phyloP scores from a whole-genome alignment of 345 rosid species.

The Eucalyptus tenuipes region DNA sequence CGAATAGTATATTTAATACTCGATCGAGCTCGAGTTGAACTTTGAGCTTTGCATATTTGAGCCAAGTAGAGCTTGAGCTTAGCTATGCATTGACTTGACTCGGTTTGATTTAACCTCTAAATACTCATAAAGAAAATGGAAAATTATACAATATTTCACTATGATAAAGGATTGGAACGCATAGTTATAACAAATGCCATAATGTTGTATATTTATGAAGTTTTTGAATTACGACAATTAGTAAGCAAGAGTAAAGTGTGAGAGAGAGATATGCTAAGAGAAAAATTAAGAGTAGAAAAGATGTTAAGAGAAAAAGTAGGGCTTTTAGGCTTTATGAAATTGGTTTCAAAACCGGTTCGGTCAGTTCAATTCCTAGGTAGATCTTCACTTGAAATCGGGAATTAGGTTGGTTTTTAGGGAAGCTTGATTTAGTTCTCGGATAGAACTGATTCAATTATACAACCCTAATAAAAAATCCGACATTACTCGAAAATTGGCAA shows the following conservation, averaged over 20 bases:
- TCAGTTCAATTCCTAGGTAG: fast-evolving
- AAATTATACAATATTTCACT: not conserved
- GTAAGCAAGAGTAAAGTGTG: not conserved
- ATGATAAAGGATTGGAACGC: not conserved
- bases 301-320: not conserved
- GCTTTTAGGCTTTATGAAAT: not conserved
- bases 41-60: not conserved
- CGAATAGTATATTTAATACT: not conserved
- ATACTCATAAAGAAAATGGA: not conserved
- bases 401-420: too few species aligned
- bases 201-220: not conserved
- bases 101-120: not conserved
- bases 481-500: too few species aligned
- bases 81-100: not conserved
- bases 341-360: fast-evolving
- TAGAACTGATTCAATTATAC: too few species aligned
- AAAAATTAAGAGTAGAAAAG: too few species aligned
- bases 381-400: too few species aligned
- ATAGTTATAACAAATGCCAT: not conserved
- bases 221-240: not conserved
- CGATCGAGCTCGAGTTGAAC: not conserved
- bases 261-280: not conserved
- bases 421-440: not conserved
- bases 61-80: not conserved
- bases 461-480: not conserved